These are phyloP conservation scores for Amaranthus hypochondriacus DNA, from an alignment of 148 eudicot species.

Conservation along the genomic window DNA sequence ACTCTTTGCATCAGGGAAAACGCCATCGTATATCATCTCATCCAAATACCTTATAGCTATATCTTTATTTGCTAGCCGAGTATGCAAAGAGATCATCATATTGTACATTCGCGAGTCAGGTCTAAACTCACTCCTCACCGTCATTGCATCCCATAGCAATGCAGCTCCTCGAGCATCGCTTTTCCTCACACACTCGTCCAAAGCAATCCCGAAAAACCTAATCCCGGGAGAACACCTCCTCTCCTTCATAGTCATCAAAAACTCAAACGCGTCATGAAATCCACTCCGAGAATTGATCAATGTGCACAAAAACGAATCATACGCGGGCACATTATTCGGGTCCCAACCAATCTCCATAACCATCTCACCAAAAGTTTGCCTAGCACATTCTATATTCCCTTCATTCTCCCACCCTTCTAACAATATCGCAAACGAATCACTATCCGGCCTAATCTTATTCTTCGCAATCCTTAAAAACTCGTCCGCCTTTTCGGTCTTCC, in stretches of 20 bases:
- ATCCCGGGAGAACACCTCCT: constrained; percentile 62
- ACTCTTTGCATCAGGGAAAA: constrained; percentile 54
- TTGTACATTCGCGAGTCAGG: constrained; percentile 60
- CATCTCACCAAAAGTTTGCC: constrained; percentile 59
- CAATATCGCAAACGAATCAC: constrained; percentile 66
- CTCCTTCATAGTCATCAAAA: constrained; percentile 48
- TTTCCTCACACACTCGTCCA: constrained; percentile 55
- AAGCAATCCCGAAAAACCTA: constrained; percentile 56
- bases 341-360: constrained; percentile 59
- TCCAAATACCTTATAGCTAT: constrained; percentile 52
- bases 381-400: constrained; percentile 44
- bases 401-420: constrained; percentile 86
- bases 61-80: constrained; percentile 39
- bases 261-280: constrained; percentile 53
- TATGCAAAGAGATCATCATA: constrained; percentile 59
- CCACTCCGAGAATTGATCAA: constrained; percentile 57
- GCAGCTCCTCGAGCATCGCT: constrained; percentile 49
- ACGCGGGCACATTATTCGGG: constrained; percentile 47
- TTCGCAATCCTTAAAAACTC: constrained; percentile 39
- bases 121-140: constrained; percentile 38
- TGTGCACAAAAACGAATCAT: constrained; percentile 63
- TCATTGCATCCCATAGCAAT: constrained; percentile 57
- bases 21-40: constrained; percentile 73
- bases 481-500: constrained; percentile 39
- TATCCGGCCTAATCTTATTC: constrained; percentile 47